Conservation (phyloP, 768 basidiomycete species). For the Amanita phalloides region DNA sequence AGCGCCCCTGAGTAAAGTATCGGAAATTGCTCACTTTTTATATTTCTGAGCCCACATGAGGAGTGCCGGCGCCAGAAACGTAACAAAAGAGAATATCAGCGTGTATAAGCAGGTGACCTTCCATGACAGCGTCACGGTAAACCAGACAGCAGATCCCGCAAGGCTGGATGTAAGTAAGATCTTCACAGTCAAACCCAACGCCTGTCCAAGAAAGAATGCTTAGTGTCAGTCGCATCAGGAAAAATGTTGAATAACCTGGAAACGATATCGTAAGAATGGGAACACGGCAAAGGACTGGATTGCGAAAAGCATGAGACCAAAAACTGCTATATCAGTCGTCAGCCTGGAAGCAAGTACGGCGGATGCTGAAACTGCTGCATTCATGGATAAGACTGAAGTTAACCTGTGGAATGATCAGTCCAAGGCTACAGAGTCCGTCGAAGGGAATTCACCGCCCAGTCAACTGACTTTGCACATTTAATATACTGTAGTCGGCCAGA, state of each 20-base stretch:
- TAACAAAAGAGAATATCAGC: constrained; percentile 41
- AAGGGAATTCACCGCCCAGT: constrained; percentile 45
- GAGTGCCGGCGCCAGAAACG: constrained; percentile 63
- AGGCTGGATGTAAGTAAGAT: constrained; percentile 42
- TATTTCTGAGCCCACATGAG: constrained; percentile 80
- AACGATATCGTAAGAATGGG: constrained; percentile 63
- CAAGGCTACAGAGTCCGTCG: constrained; percentile 4
- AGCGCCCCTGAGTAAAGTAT: not conserved
- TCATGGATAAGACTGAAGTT: constrained; percentile 78
- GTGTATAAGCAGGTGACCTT: constrained; percentile 44
- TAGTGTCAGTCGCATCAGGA: constrained; percentile 8
- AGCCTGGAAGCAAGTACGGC: constrained; percentile 91
- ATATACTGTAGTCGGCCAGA: constrained; percentile 71
- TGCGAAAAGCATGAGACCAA: constrained; percentile 79
- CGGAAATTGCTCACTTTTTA: constrained; percentile 56
- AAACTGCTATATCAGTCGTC: constrained; percentile 73
- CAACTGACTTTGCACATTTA: constrained; percentile 27
- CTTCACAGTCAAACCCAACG: constrained; percentile 34
- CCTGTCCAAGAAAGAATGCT: constrained; percentile 26
- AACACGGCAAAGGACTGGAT: constrained; percentile 79
- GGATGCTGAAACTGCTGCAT: constrained; percentile 86
- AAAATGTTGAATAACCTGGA: constrained; percentile 37
- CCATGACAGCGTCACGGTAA: constrained; percentile 44
- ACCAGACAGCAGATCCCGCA: constrained; percentile 34
- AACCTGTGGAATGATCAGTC: constrained; percentile 31